Conservation (phyloP, 208 protist species). For the Acanthamoeba castellanii region DNA sequence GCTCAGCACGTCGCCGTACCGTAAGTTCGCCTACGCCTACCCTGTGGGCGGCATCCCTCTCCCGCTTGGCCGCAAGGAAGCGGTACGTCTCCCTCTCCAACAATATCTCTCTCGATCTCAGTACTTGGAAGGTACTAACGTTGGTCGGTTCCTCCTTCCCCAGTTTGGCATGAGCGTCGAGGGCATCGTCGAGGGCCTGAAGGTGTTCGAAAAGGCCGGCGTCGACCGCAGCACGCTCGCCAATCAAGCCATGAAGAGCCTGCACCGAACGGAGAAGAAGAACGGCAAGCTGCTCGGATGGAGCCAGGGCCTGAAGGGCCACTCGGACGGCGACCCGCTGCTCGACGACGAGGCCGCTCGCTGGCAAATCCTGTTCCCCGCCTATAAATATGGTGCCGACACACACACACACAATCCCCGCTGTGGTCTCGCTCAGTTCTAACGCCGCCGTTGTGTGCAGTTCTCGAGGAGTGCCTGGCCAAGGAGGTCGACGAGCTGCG, state of each 20-base stretch:
- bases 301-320: conserved; percentile 33
- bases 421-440: neutral
- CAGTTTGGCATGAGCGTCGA: conserved; percentile 62
- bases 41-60: conserved; percentile 42
- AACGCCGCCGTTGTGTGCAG: neutral
- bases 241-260: conserved; percentile 34
- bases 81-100: neutral
- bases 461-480: neutral
- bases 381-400: conserved; percentile 15
- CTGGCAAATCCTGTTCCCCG: conserved; percentile 50
- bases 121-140: too few relatives aligned
- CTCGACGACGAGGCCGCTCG: conserved; percentile 7
- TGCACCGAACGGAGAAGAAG: conserved; percentile 43
- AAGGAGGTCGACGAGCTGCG: conserved; percentile 11
- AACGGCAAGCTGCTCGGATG: conserved; percentile 44
- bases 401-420: neutral
- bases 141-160: neutral
- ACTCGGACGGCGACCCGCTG: neutral
- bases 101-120: neutral
- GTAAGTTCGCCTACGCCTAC: conserved; percentile 61
- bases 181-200: conserved; percentile 47
- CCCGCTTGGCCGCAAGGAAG: conserved; percentile 48
- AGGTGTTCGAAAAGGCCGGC: conserved; percentile 64
- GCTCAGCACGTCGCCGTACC: conserved; percentile 11
- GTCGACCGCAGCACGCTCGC: conserved; percentile 12